Evolutionary conservation across 2,329 filamentous ascomycete species (phyloP), one percentile per base, ranked within the genome.

Genomic region (Trichophyton rubrum): DNA sequence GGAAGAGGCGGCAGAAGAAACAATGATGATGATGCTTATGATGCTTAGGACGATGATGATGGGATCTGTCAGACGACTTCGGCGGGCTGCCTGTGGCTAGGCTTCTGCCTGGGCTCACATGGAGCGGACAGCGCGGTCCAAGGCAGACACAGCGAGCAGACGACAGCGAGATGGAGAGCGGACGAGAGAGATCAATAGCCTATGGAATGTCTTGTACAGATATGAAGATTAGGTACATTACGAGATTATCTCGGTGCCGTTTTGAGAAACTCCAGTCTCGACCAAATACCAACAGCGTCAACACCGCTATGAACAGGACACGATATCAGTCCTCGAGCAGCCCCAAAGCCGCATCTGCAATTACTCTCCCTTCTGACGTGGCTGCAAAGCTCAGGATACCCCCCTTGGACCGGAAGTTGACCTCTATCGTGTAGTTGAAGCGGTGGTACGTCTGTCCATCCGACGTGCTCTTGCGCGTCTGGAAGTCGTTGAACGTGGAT

Each of bases 341-440:
- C 4, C 40, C 38, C 56, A 59, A 24, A 22, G 38, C 15, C 24
- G 56, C 56, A 30, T 59, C 38, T 17, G 56, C 41, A 33, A 59
- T 59, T 22, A 59, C 56, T 20, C 11, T 47, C 4, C 56, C 56
- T 13, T 59, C 56, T 41, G 41, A 43, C 9, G 38, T 59, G 8
- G 56, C 56, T 41, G 38, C 56, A 59, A 58, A 61, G 22, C 41
- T 58, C 55, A 61, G 33, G 30, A 58, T 47, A 15, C 60, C 60
- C 35, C 38, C 41, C 56, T 61, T 58, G 15, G 60, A 47, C 27
- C 56, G 38, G 43, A 59, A 59, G 30, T 58, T 56, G 22, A 61
- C 45, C 30, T 58, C 55, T n/a, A 61, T 53, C 17, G 35, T 30
- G 45, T 51, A 58, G 30, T 55, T 51, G 38, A 61, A 49, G 30